phyloP scores from a whole-genome alignment of 495 filamentous ascomycete genomes.

The Penicillium robsamsonii region DNA sequence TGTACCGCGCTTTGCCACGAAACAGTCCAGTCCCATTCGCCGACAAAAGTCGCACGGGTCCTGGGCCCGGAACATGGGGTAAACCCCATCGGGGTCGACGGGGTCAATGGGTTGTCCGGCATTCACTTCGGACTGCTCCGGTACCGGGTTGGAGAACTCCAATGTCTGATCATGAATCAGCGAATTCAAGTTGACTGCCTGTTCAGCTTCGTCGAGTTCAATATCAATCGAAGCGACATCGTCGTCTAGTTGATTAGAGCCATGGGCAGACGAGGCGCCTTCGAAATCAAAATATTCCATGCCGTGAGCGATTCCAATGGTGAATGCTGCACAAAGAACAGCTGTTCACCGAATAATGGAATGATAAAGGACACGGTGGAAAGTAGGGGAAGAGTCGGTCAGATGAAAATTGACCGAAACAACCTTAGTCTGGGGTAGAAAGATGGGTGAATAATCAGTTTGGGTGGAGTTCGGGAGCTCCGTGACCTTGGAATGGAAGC shows the following conservation, averaged over 20 bases:
- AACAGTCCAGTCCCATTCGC: constrained; percentile 68
- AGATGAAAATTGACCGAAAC: constrained; percentile 12
- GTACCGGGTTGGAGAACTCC: constrained; percentile 35
- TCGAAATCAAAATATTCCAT: constrained; percentile 59
- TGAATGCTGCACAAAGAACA: constrained; percentile 2
- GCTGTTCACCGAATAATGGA: background rate
- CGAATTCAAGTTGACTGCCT: constrained; percentile 34
- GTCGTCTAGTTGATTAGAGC: constrained; percentile 36
- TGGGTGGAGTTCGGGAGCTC: constrained; percentile 24
- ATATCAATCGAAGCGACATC: constrained; percentile 43
- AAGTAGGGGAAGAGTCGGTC: constrained; percentile 25
- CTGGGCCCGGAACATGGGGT: constrained; percentile 49
- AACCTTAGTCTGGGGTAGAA: constrained; percentile 40
- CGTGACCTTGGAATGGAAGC: background rate
- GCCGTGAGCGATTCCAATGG: constrained; percentile 1
- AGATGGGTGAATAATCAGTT: constrained; percentile 21
- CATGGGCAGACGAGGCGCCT: constrained; percentile 43
- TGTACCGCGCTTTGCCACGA: constrained; percentile 65
- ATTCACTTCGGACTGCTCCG: constrained; percentile 28
- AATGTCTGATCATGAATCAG: constrained; percentile 40
- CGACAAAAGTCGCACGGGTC: constrained; percentile 71
- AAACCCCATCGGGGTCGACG: constrained; percentile 30
- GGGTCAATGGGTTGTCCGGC: constrained; percentile 27
- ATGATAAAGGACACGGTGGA: constrained; percentile 10
- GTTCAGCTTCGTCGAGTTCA: constrained; percentile 38